Base-by-base conservation (phyloP, 2,329 filamentous ascomycete genomes). In the Rutstroemia sp. region DNA sequence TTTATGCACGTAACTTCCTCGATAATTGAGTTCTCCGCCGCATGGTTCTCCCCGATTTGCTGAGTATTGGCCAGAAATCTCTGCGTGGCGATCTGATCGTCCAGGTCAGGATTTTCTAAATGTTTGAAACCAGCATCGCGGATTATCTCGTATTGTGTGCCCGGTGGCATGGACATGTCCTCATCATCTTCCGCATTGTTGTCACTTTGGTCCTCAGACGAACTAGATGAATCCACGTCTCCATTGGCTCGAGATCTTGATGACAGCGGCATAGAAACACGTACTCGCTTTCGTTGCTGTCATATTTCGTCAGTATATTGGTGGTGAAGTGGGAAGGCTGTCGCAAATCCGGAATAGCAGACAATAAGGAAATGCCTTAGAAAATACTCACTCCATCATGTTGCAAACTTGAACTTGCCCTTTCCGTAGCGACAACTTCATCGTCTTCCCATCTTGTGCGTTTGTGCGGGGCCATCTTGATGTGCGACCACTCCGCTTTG, bases 1-100 rank as follows among this genome's bases (percentile, higher is more conserved):
- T 96, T 96, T 65, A 84, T 81, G 70, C 91, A 95, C 39, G 85
- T 87, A 55, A 97, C 87, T 61, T 86, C 86, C 70, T 96, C 87
- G 48, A 97, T 87, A 54, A 97, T 92, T 1, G 90, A 92, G 64
- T 88, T 86, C 41, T 95, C 87, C 0, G 90, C 86, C 1, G 87
- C 81, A 41, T 83, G 78, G 64, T 96, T 96, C 12, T 88, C 79
- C 12, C 82, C 80, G 53, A 80, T 72, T 39, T 71, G 73, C 71
- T 66, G 46, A 75, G 71, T 54, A 70, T 70, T 65, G 75, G 77
- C 67, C 54, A 70, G 51, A 23, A 89, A 74, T 27, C 46, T 30
- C 67, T 88, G 84, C 9, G 84, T 88, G 27, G 85, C 85, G 50
- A 78, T 76, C 52, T 80, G 71, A 65, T 88, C 85, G 63, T 86